Percentiles rank a stretch among this genome's conserved stretches.
Conservation (phyloP, 2,329 filamentous ascomycete genomes). For the Aureobasidium sp. region DNA sequence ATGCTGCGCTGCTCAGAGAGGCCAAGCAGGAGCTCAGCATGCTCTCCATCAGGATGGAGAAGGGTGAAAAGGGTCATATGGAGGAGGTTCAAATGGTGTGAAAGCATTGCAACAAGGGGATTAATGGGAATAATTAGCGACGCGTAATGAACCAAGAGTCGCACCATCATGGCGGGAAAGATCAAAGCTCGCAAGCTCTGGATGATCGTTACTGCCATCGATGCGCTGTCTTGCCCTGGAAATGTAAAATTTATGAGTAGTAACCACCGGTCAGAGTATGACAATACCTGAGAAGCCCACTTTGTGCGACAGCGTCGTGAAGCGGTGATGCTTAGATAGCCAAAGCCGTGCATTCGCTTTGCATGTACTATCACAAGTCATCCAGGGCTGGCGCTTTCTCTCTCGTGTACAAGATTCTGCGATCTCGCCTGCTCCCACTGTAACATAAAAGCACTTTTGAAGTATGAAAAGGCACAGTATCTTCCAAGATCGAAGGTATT, state of each 20-base stretch:
- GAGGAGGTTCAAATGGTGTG: background rate
- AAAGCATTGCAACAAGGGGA: background rate
- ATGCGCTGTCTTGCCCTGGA: background rate
- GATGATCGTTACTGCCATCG: background rate
- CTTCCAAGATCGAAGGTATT: no score
- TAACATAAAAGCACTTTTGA: no score
- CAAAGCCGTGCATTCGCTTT: background rate
- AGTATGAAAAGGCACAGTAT: no score
- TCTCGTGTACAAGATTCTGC: no score
- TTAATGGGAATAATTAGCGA: background rate
- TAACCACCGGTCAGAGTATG: background rate
- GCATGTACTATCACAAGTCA: background rate
- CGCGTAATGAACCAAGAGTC: background rate
- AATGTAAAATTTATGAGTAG: background rate
- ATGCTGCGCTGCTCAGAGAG: constrained; percentile 13
- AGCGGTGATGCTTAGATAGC: no score
- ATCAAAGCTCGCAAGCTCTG: background rate
- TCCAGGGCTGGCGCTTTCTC: background rate
- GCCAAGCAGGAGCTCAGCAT: constrained; percentile 4
- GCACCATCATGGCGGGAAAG: background rate
- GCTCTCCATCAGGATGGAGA: constrained; percentile 3
- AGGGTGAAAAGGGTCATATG: constrained; percentile 12
- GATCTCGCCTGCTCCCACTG: no score
- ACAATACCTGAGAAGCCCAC: background rate
- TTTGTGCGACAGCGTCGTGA: background rate